Evolutionary conservation across 495 filamentous ascomycete species (phyloP).

Genomic region (Aspergillus conjunctus): DNA sequence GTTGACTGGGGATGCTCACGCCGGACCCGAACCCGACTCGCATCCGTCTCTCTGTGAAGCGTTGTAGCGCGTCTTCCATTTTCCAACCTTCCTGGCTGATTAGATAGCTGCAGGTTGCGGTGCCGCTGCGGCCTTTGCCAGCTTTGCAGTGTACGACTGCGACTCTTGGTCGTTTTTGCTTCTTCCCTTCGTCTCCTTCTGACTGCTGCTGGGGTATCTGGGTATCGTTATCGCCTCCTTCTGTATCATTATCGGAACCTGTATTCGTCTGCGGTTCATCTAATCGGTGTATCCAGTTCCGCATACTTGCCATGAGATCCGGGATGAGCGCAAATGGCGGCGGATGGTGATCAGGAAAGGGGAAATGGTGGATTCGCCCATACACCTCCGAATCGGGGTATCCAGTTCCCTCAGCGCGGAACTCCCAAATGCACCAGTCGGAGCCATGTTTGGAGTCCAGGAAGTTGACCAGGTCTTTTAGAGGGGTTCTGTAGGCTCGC

Average conservation of each 20-base stretch:
- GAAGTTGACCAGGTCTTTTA: constrained; percentile 79
- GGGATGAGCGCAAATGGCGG: constrained; percentile 89
- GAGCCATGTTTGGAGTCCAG: constrained; percentile 80
- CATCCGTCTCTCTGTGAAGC: constrained; percentile 90
- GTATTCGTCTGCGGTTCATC: constrained; percentile 31
- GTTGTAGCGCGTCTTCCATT: constrained; percentile 70
- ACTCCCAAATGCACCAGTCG: constrained; percentile 95
- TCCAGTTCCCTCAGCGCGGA: constrained; percentile 92
- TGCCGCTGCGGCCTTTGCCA: constrained; percentile 93
- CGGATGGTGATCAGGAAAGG: constrained; percentile 96
- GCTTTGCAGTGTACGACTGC: constrained; percentile 97
- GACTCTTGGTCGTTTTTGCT: constrained; percentile 55
- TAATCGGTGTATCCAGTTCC: constrained; percentile 74
- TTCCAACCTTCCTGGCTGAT: constrained; percentile 90
- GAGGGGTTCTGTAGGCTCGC: constrained; percentile 88
- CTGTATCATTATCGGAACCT: not conserved
- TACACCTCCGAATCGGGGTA: constrained; percentile 91
- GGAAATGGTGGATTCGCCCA: constrained; percentile 80
- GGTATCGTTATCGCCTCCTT: not conserved
- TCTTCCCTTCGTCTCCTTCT: constrained; percentile 4
- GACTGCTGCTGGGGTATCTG: not conserved
- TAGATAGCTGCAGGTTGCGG: constrained; percentile 80
- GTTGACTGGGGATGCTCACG: constrained; percentile 90
- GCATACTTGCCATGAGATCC: constrained; percentile 85
- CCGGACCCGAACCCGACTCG: constrained; percentile 82